Conservation (phyloP, 352 stramenopile species). For the Saprolegnia parasitica region DNA sequence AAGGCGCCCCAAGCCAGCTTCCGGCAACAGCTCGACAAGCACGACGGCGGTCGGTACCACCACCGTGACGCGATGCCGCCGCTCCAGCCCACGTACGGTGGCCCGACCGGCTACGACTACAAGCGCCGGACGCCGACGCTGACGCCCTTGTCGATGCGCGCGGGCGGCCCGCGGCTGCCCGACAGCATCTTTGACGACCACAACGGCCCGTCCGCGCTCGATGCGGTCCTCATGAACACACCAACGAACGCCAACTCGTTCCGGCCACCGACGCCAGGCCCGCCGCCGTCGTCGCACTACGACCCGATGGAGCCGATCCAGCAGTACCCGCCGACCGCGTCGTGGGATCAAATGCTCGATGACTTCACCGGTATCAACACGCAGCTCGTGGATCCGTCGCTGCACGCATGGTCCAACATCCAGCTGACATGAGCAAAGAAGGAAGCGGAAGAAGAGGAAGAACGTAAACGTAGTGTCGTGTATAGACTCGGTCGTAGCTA, state of each 20-base stretch:
- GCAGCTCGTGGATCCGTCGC: conserved; percentile 43
- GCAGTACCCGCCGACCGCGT: conserved; percentile 21
- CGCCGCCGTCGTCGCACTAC: conserved; percentile 11
- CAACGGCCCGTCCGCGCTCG: neutral
- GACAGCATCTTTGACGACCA: conserved; percentile 19
- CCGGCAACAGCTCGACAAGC: conserved; percentile 10
- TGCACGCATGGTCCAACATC: conserved; percentile 70
- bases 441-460: neutral
- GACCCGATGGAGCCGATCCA: conserved; percentile 21
- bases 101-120: neutral
- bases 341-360: conserved; percentile 74
- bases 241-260: conserved; percentile 26
- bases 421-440: conserved; percentile 48
- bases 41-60: neutral
- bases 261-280: conserved; percentile 14
- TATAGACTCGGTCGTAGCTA: conserved; percentile 10
- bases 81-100: conserved; percentile 9
- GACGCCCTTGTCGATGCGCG: conserved; percentile 20
- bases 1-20: neutral
- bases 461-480: conserved; percentile 10
- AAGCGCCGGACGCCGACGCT: conserved; percentile 12
- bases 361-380: conserved; percentile 51
- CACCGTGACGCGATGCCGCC: conserved; percentile 2
- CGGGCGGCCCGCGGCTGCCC: neutral
- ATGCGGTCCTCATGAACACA: conserved; percentile 26